Base-by-base conservation (phyloP, 2,329 filamentous ascomycete species). In the Aaosphaeria pasadenensis region DNA sequence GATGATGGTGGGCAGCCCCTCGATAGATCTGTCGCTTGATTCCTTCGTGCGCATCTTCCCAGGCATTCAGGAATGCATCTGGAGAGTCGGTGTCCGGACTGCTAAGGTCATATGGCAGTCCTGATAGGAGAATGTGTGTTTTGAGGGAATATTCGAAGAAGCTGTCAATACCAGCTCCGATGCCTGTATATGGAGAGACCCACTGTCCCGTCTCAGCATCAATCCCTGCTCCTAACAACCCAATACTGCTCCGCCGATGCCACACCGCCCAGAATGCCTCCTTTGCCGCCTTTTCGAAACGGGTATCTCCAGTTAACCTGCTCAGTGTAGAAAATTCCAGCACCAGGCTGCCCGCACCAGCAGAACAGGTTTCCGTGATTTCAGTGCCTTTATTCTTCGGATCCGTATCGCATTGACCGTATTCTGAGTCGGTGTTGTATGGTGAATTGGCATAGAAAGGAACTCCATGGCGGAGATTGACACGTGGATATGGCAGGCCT, bases 101-200 rank as follows among this genome's bases (percentile, higher is more conserved):
- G 9, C 54, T 47, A 5, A 62, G 39, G 40, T 73, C 60, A 50
- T 69, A 70, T 0, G 72, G 69, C 5, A 77, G 83, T 1, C 89
- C 89, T 2, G 92, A 96, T 24, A 97, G 82, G 28, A 99, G 73
- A 50, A 99, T 88, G 64, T 96, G 86, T 13, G 91, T 91, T 72
- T 99, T 99, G 61, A 97, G 80, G 4, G 94, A 91, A 71, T 99
- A 99, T 72, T 99, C 94, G 63, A 96, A 97, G 74, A 99, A 99
- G 72, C 91, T 96, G 73, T 99, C 94, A 62, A 96, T 90, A 36
- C 94, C 94, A 6, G 94, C 94, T 43, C 94, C 94, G 58, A 99
- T 95, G 30, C 94, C 92, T n/a, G 92, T 86, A 67, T 89, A 91
- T 2, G 88, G 81, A 6, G 87, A 87, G 32, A 94, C 86, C 94